Evolutionary conservation across 345 rosid genomes (phyloP), one percentile per base, ranked within the genome.

Genomic region (Punica granatum): DNA sequence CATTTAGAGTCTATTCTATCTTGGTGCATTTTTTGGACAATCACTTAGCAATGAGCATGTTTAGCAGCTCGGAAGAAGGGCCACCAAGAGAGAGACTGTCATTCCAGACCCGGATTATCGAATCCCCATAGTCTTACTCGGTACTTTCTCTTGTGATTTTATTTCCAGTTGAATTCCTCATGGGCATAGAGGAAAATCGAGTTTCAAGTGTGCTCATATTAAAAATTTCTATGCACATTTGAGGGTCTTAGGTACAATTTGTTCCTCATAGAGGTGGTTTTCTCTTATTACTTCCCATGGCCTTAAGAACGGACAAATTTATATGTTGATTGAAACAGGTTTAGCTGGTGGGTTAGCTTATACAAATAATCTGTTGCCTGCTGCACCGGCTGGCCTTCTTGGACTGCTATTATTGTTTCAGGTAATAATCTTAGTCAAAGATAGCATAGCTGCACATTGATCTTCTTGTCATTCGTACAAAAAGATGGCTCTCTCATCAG

Each of bases 351-450:
- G 89, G 16, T 77, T 88, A 63, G 84, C 81, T 60, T 88, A 86
- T 67, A 63, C 85, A 14, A 71, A 88, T 67, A 88, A 84, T 78
- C 74, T 84, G 35, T 78, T 86, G 64, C 81, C 90, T 68, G 87
- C 94, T 51, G 94, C 89, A 44, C 88, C 86, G 13, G 73, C 75
- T 70, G 90, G 90, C 63, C 79, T 88, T 10, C 90, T 88, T 69
- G 88, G 90, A 58, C 76, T 86, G 75, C 90, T 86, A n/a, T 74
- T 86, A 35, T 65, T 88, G 67, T 84, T 88, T 74, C 93, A 88
- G 90, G 88, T 88, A 75, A 54, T 39, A 30, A 16, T n/a, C 34
- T 6, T 30, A 7, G 61, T 56, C 26, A 14, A 26, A 28, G 15
- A 10, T 26, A 26, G 1, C 25, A 3, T 18, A 9, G 7, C 61